Evolutionary conservation across 805 yeast genomes (phyloP), one percentile per base, ranked within the genome.

Genomic region (Myxozyma sirexii): DNA sequence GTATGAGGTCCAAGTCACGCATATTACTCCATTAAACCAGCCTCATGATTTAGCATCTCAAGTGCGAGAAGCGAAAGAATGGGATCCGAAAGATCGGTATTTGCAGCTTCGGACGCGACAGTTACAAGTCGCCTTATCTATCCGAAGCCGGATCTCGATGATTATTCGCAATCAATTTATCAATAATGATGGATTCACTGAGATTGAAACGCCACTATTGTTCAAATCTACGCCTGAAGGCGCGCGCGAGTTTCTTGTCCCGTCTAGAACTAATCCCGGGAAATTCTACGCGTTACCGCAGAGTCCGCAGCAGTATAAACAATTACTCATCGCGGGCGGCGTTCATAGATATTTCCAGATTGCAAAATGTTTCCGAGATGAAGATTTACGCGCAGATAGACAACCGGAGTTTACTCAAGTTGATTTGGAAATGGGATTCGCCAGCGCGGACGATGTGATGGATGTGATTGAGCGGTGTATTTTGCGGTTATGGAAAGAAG

Each of bases 171-270:
- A 74, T 5, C 66, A 70, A 0, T 71, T 86, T 15, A 43, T 17
- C 10, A 78, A 78, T 42, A 56, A 67, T 0, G 67, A 73, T 19
- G 75, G 74, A 1, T 94, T 94, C 72, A 81, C 82, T 0, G 98
- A 94, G 70, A 80, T 94, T 29, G 99, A 93, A 71, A 94, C 99
- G 0, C 99, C 99, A 0, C 72, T 93, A 5, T 75, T 94, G 29
- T 94, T 94, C 79, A 92, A 94, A 70, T 88, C 97, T 1, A 94
- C 99, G 0, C 99, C 99, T 0, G 99, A 94, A 73, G 99, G 99
- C 15, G 99, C 99, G 1, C 79, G 96, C 39, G 99, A 94, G 74
- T 94, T 93, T 71, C 74, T 94, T 49, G 97, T 94, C 0, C 99
- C 99, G 0, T 90, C 97, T 0, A 80, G 98, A 65, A 75, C 80